These are phyloP conservation scores for Acanthamoeba castellanii DNA, from an alignment of 208 protist genomes.

Conservation along the genomic window DNA sequence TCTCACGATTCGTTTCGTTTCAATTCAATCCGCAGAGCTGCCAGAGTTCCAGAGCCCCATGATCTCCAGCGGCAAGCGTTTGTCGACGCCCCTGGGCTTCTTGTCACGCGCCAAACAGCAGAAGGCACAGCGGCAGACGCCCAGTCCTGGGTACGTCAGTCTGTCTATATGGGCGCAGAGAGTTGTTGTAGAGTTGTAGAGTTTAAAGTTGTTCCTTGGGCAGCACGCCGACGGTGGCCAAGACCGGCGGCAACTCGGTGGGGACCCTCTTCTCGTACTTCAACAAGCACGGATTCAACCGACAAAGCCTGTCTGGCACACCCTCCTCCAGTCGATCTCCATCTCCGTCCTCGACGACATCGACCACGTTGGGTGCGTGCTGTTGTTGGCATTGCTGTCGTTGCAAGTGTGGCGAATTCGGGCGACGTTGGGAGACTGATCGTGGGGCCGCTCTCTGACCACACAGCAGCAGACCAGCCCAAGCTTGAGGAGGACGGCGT, in stretches of 20 bases:
- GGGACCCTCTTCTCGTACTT: slow-evolving; percentile 6
- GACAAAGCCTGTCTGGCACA: background rate
- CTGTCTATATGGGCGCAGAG: background rate
- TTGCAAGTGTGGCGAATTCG: too few species aligned
- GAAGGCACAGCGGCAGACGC: background rate
- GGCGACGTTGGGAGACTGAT: too few species aligned
- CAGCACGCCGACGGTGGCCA: background rate
- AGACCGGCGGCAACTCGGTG: background rate
- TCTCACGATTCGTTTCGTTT: background rate
- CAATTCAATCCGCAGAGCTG: background rate
- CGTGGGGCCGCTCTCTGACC: too few species aligned
- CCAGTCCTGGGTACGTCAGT: background rate
- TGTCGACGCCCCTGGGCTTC: background rate
- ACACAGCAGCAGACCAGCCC: background rate
- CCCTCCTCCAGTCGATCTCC: background rate
- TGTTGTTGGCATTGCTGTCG: too few species aligned
- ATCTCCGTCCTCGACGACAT: background rate
- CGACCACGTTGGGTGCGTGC: background rate
- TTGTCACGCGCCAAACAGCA: background rate
- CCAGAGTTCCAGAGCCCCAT: slow-evolving; percentile 2
- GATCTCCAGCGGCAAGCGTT: background rate
- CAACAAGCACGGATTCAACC: background rate
- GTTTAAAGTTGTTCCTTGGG: background rate
- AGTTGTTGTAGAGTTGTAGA: background rate
- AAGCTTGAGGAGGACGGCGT: background rate